Conservation (phyloP, 1,284 basidiomycete genomes). For the Amanita bisporigera region DNA sequence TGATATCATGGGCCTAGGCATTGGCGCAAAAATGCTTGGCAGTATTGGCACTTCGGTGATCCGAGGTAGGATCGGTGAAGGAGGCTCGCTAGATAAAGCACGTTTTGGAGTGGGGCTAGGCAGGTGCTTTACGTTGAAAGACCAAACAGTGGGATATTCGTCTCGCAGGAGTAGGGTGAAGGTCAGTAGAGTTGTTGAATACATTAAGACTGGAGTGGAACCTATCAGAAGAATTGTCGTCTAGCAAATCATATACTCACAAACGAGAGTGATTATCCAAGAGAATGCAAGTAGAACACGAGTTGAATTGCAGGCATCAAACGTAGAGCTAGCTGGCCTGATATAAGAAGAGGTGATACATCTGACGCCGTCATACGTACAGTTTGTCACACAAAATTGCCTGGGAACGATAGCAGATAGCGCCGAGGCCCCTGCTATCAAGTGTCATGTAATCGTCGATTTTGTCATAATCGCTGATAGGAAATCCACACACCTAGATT, state of each 20-base stretch:
- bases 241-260: conserved; percentile 49
- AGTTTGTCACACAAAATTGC: background rate
- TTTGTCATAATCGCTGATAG: background rate
- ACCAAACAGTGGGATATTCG: conserved; percentile 58
- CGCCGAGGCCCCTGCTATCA: conserved; percentile 36
- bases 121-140: conserved; percentile 55
- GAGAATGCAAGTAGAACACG: conserved; percentile 64
- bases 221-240: background rate
- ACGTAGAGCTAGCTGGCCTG: conserved; percentile 6
- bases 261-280: conserved; percentile 60
- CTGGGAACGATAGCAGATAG: conserved; percentile 23
- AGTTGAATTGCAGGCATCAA: conserved; percentile 58
- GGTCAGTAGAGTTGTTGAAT: conserved; percentile 43
- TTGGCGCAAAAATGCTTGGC: conserved; percentile 50
- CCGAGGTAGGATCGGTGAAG: conserved; percentile 40
- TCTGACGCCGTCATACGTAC: background rate
- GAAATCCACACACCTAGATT: conserved; percentile 59
- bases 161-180: conserved; percentile 41
- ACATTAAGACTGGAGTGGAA: conserved; percentile 44
- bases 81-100: conserved; percentile 35
- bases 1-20: conserved; percentile 44
- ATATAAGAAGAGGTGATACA: background rate
- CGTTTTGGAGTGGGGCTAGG: conserved; percentile 40
- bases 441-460: conserved; percentile 1
- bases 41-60: conserved; percentile 35